A percentile compares a stretch with the other conserved stretches of the same genome.
These are phyloP conservation scores for Xylariaceae sp. DNA, from an alignment of 2,329 filamentous ascomycete genomes.

Conservation along the genomic window DNA sequence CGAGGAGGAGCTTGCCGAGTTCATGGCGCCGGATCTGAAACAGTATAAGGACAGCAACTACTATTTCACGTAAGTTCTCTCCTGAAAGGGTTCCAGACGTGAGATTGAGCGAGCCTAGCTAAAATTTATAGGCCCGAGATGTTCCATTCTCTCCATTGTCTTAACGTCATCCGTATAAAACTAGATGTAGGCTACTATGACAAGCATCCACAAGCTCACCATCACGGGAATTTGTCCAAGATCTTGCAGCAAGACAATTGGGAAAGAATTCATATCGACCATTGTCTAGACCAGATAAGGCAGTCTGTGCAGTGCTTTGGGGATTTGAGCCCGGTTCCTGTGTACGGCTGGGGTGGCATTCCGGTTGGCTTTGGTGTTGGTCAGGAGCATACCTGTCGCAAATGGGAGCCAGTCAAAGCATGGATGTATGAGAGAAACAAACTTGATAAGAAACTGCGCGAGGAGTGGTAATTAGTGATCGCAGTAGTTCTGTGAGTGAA, in stretches of 20 bases:
- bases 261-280: neutral
- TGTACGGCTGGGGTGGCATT: neutral
- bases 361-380: neutral
- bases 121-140: neutral
- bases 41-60: neutral
- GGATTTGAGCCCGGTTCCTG: neutral
- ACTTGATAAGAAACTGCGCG: neutral
- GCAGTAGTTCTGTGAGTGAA: no score
- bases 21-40: neutral
- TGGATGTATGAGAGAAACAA: neutral
- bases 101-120: no score
- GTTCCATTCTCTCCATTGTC: slow-evolving; percentile 5
- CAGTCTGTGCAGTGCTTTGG: slow-evolving; percentile 1
- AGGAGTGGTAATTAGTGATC: neutral
- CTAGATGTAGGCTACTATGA: neutral
- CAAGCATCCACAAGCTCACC: neutral
- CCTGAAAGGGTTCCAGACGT: no score
- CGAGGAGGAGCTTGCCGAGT: neutral
- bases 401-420: neutral
- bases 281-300: slow-evolving; percentile 1
- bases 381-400: neutral
- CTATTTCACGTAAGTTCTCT: slow-evolving; percentile 5
- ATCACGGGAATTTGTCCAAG: neutral
- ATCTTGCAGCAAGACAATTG: neutral
- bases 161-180: neutral